Evolutionary conservation across 2,329 filamentous ascomycete genomes (phyloP).

Genomic region (Paecilomyces variotii): DNA sequence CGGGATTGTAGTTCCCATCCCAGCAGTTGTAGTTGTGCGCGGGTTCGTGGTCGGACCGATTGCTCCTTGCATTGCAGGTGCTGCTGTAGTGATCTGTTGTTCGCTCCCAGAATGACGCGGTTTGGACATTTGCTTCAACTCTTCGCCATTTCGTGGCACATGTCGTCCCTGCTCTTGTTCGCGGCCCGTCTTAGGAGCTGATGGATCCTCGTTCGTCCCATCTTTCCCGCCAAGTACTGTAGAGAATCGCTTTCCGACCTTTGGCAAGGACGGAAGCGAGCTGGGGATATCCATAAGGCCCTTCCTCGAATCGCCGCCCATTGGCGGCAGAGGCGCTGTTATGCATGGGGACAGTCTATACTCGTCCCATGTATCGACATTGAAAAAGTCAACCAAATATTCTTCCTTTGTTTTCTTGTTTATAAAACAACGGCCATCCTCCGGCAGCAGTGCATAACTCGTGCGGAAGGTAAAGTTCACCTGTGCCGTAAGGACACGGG

Average conservation of each 20-base stretch:
- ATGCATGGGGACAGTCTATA: slow-evolving; percentile 73
- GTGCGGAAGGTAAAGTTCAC: slow-evolving; percentile 90
- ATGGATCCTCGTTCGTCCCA: slow-evolving; percentile 7
- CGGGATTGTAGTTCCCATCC: slow-evolving; percentile 41
- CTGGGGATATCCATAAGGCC: slow-evolving; percentile 31
- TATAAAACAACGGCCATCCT: slow-evolving; percentile 81
- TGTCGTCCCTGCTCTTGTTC: slow-evolving; percentile 8
- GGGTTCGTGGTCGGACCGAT: slow-evolving; percentile 18
- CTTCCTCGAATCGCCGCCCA: slow-evolving; percentile 27
- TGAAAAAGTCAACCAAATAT: slow-evolving; percentile 77
- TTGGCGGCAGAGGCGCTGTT: slow-evolving; percentile 55
- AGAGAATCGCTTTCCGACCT: slow-evolving; percentile 27
- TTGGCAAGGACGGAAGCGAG: slow-evolving; percentile 13
- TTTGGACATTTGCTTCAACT: background rate
- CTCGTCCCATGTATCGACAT: slow-evolving; percentile 69
- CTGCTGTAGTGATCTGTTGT: slow-evolving; percentile 9
- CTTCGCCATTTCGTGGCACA: slow-evolving; percentile 1
- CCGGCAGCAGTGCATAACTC: slow-evolving; percentile 74
- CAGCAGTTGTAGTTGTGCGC: slow-evolving; percentile 17
- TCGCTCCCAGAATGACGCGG: background rate
- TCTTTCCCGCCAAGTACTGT: slow-evolving; percentile 17
- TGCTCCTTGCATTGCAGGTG: slow-evolving; percentile 23
- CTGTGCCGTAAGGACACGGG: slow-evolving; percentile 80
- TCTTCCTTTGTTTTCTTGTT: slow-evolving; percentile 72
- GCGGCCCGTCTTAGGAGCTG: slow-evolving; percentile 5